Evolutionary conservation across 2,329 filamentous ascomycete species (phyloP).

Genomic region (Colletotrichum cereale): DNA sequence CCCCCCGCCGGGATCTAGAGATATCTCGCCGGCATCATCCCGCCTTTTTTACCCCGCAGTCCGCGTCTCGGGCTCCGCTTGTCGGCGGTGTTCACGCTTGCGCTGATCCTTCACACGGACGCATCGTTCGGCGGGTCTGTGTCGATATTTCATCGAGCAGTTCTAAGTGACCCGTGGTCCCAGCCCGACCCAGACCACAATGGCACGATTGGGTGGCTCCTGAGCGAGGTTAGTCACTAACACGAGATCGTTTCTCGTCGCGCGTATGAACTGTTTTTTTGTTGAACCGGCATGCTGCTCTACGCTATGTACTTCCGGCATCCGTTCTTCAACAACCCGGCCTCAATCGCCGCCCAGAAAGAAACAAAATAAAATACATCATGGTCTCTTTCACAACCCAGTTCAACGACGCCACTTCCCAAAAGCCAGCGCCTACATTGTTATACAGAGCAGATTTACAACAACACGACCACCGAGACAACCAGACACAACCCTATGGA

Average conservation of each 20-base stretch:
- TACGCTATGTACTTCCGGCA: slow-evolving; percentile 33
- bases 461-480: slow-evolving; percentile 21
- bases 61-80: not conserved
- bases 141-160: not conserved
- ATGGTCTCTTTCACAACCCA: slow-evolving; percentile 7
- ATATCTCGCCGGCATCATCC: not conserved
- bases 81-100: not conserved
- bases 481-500: slow-evolving; percentile 14
- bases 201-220: not conserved
- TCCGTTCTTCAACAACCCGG: slow-evolving; percentile 9
- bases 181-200: not conserved
- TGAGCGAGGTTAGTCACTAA: not conserved
- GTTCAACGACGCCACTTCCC: not conserved
- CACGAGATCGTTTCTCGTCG: not conserved
- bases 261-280: slow-evolving; percentile 15
- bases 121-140: not conserved
- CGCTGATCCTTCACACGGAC: not conserved
- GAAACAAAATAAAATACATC: not conserved
- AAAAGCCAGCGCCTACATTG: not conserved
- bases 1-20: not conserved
- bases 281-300: slow-evolving; percentile 31
- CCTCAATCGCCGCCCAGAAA: slow-evolving; percentile 8
- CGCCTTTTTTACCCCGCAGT: not conserved
- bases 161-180: not conserved
- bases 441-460: slow-evolving; percentile 1